These are phyloP conservation scores for Schizosaccharomyces octosporus DNA, from an alignment of 805 yeast species.

Conservation along the genomic window DNA sequence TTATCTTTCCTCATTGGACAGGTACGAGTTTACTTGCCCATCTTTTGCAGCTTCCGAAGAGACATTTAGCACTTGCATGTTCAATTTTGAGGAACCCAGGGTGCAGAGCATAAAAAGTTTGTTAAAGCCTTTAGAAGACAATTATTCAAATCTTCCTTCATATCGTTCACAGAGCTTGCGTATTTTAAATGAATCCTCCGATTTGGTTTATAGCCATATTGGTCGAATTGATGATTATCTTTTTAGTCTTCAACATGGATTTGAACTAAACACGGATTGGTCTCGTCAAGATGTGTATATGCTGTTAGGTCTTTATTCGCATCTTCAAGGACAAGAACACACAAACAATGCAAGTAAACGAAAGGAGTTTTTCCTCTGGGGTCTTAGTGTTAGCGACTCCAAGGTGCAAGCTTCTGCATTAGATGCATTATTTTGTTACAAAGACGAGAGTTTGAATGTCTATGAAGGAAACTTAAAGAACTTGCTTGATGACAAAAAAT, in stretches of 20 bases:
- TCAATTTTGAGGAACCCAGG: not conserved
- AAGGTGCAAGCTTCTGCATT: constrained; percentile 53
- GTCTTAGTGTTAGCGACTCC: constrained; percentile 35
- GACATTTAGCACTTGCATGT: not conserved
- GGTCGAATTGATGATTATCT: not conserved
- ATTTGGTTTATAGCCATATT: not conserved
- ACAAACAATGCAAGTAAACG: constrained; percentile 29
- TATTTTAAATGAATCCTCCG: not conserved
- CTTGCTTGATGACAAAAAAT: constrained; percentile 56
- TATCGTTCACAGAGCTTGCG: not conserved
- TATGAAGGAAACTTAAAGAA: constrained; percentile 52
- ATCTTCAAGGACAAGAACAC: constrained; percentile 38
- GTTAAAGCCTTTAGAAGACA: not conserved
- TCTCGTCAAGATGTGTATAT: constrained; percentile 11
- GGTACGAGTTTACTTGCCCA: not conserved
- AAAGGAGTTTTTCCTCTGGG: constrained; percentile 24
- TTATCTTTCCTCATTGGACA: not conserved
- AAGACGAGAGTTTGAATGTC: constrained; percentile 30
- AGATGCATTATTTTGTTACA: constrained; percentile 40
- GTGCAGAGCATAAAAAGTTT: not conserved
- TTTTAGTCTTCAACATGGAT: not conserved
- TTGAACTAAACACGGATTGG: constrained; percentile 1
- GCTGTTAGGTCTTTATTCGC: constrained; percentile 35
- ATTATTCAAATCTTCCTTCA: not conserved
- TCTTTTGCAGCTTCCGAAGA: not conserved